Evolutionary conservation across 1,284 basidiomycete species (phyloP).

Genomic region (Pseudozyma flocculosa): DNA sequence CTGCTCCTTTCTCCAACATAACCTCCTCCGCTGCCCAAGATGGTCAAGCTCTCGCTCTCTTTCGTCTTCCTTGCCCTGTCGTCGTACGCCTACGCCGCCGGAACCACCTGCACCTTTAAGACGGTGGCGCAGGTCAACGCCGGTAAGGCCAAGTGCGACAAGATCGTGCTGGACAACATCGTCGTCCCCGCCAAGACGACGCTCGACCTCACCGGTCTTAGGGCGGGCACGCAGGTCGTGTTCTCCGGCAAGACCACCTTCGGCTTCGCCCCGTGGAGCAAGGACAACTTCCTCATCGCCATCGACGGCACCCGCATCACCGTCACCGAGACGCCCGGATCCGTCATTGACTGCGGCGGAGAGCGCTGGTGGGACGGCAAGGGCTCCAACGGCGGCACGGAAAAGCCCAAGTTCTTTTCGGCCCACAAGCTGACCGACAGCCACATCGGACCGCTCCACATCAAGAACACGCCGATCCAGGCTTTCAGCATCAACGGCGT

Average conservation of each 20-base stretch:
- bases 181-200: conserved; percentile 19
- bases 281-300: conserved; percentile 4
- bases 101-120: too few relatives aligned
- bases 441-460: conserved; percentile 7
- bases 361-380: conserved; percentile 20
- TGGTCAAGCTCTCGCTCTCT: too few relatives aligned
- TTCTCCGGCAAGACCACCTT: conserved; percentile 27
- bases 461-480: conserved; percentile 31
- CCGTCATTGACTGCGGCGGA: conserved; percentile 14
- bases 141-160: conserved; percentile 15
- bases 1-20: too few relatives aligned
- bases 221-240: conserved; percentile 8
- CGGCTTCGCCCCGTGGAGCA: conserved; percentile 1
- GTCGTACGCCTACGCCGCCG: too few relatives aligned
- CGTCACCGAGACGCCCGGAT: conserved; percentile 9
- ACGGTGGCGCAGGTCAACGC: too few relatives aligned
- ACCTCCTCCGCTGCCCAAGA: too few relatives aligned
- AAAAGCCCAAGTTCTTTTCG: conserved; percentile 23
- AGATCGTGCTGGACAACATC: conserved; percentile 21
- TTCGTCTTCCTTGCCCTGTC: too few relatives aligned
- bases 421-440: conserved; percentile 13
- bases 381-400: conserved; percentile 21
- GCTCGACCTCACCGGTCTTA: conserved; percentile 18
- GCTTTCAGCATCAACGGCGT: conserved; percentile 22
- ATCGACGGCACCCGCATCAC: conserved; percentile 8